A percentile compares a stretch with the other conserved stretches of the same genome.
phyloP scores from a whole-genome alignment of 768 basidiomycete genomes.

The Pleurotus giganteus region DNA sequence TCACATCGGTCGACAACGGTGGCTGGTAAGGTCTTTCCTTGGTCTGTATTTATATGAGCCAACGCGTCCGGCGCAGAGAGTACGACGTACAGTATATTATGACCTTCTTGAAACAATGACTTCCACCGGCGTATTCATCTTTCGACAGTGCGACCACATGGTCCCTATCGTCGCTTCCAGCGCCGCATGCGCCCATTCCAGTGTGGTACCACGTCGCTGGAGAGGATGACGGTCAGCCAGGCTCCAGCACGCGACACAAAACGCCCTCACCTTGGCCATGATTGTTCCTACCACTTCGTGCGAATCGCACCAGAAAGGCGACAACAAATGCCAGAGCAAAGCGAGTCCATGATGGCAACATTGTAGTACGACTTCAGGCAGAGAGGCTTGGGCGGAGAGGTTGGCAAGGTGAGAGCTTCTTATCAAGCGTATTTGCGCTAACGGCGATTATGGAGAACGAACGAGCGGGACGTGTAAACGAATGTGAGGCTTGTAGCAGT shows the following conservation, averaged over 20 bases:
- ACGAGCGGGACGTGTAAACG: too few relatives aligned
- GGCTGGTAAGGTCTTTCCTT: not conserved
- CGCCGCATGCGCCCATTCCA: constrained; percentile 1
- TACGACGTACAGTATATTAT: not conserved
- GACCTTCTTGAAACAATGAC: constrained; percentile 1
- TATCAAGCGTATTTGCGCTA: too few relatives aligned
- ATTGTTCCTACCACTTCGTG: not conserved
- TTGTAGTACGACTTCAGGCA: too few relatives aligned
- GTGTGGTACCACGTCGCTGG: constrained; percentile 3
- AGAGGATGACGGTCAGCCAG: not conserved
- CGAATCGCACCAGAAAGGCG: not conserved
- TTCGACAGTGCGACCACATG: constrained; percentile 1
- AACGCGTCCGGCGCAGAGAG: not conserved
- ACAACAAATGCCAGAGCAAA: too few relatives aligned
- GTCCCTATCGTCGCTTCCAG: not conserved
- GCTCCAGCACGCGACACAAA: too few relatives aligned
- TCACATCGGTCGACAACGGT: constrained; percentile 7
- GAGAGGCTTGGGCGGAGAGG: too few relatives aligned
- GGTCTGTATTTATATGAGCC: not conserved
- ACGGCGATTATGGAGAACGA: too few relatives aligned
- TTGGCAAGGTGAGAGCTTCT: too few relatives aligned
- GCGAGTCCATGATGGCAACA: too few relatives aligned
- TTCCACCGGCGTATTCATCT: not conserved
- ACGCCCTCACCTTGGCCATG: not conserved
- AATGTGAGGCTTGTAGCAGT: too few relatives aligned